Base-by-base conservation (phyloP, 345 rosid genomes). In the Punica granatum region DNA sequence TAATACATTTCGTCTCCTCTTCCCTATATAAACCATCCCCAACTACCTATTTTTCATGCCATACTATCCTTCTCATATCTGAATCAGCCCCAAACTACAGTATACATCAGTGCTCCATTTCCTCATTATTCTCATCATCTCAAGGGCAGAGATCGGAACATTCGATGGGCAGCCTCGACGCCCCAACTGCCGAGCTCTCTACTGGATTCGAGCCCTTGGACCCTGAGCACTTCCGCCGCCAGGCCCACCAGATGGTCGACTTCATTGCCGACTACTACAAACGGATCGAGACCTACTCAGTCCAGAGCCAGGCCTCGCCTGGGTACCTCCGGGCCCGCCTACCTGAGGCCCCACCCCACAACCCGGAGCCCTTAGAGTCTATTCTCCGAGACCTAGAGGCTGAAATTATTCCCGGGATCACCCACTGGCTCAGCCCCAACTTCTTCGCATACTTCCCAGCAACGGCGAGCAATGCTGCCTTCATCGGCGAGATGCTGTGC, bases 341-440 rank as follows among this genome's bases (percentile, higher is more conserved):
- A 31, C 83, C 80, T 4, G 60, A 75, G 31, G 18, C 75, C 0
- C 60, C 79, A 0, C 82, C 82, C 0, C 19, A 70, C 35, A 42
- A 44, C 2, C 82, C 82, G 7, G 79, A 79, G 58, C 46, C 77
- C 7, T 60, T 79, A 61, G 77, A 67, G 1, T 33, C 71, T 14
- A 76, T 79, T 60, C 70, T 76, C 19, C 56, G 30, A 60, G 83
- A 77, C 63, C 72, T 79, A 42, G 66, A 58, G 25, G 69, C 61
- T 21, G 64, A 81, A 64, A 80, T 80, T 59, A 44, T 80, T 13
- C 87, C 85, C 0, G 83, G 85, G 15, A 70, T 84, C 69, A 81
- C 82, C 8, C 85, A 77, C 49, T 81, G 85, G 85, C 67, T 75
- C 33, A 84, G 85, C 58, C 88, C 88, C 1, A 79, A 72, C 59